Evolutionary conservation across 2,329 filamentous ascomycete species (phyloP), one percentile per base, ranked within the genome.

Genomic region (Ascochyta clinopodiicola): DNA sequence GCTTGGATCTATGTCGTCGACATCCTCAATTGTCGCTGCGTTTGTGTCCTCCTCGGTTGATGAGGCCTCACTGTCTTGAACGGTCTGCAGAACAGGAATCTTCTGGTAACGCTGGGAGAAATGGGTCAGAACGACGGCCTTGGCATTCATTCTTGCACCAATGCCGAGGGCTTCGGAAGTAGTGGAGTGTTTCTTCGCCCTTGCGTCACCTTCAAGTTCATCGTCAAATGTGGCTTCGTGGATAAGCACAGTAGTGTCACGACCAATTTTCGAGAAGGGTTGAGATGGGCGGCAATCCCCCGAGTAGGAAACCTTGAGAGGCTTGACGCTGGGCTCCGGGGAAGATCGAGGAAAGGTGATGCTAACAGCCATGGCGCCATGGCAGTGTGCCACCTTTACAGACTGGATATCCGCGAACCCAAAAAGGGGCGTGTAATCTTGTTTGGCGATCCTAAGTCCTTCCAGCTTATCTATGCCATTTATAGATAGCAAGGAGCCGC

Each of bases 221-320:
- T 96, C 91, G 64, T 95, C 91, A 71, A 99, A 98, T 0, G 95
- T 99, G 59, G 92, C 93, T 81, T 99, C 95, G 79, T 99, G 95
- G 51, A 99, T 86, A 5, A 97, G 85, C 6, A 99, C 83, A 13
- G 94, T 96, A 2, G 89, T 88, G 59, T 87, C 87, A 40, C 79
- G 78, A 40, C 91, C 96, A 45, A 94, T 89, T 12, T 75, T 64
- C 0, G 86, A 85, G 70, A 99, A 97, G 0, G 78, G 71, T 2
- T 78, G 67, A 0, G 64, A 67, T 2, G 95, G 95, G 6, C 95
- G 85, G 73, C 94, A 98, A 79, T 99, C 95, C 51, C 95, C 95
- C 4, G 91, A 96, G 78, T 96, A 99, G 40, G 92, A 91, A 53
- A 96, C 82, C 72, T 94, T 95, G 73, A 99, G 89, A 4, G 73